Evolutionary conservation across 139 green algal species (phyloP).

Genomic region (Desmodesmus armatus): DNA sequence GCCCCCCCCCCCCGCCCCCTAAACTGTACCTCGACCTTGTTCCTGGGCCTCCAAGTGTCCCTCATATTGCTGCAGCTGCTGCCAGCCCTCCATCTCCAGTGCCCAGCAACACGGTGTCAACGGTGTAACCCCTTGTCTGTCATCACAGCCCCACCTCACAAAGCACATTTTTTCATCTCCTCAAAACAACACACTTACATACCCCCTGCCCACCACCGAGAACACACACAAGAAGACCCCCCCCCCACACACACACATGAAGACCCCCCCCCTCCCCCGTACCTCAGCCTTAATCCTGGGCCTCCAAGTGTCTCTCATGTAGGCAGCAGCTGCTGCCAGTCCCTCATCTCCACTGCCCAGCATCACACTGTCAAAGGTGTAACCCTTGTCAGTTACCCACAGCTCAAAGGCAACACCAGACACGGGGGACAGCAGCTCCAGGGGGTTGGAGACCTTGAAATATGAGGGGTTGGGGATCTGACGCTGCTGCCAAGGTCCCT

Average conservation of each 20-base stretch:
- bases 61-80: neutral
- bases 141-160: neutral
- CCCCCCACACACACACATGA: too few relatives aligned
- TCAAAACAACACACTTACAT: neutral
- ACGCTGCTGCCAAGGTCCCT: constrained; percentile 73
- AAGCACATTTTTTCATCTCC: neutral
- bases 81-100: neutral
- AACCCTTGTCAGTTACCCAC: constrained; percentile 85
- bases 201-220: neutral
- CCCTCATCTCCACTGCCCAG: constrained; percentile 65
- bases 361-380: constrained; percentile 90
- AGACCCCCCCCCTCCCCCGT: neutral
- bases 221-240: too few relatives aligned
- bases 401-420: constrained; percentile 89
- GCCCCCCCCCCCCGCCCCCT: neutral
- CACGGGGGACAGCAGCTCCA: constrained; percentile 78
- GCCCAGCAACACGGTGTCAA: neutral
- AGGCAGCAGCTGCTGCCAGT: constrained; percentile 43
- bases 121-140: neutral
- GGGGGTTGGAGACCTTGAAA: constrained; percentile 65
- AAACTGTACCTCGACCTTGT: neutral
- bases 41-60: neutral
- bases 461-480: constrained; percentile 86
- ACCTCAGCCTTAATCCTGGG: constrained; percentile 25
- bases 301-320: constrained; percentile 34